Evolutionary conservation across 1,139 yeast genomes (phyloP).

Genomic region (Hyphopichia burtonii): DNA sequence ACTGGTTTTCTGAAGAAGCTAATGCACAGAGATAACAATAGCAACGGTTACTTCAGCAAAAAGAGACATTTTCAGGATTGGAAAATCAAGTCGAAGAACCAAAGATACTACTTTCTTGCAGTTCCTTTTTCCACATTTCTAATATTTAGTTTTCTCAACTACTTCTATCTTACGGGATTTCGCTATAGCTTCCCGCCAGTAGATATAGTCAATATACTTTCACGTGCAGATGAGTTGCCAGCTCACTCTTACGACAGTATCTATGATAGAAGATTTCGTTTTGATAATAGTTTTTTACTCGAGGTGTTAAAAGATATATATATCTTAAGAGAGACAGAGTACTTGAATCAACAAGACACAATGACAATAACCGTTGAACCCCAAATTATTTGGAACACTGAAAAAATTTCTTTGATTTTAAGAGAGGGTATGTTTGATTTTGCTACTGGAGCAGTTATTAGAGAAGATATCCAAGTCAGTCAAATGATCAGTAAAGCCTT

Average conservation of each 20-base stretch:
- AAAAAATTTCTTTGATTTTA: constrained; percentile 11
- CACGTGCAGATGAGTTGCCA: constrained; percentile 3
- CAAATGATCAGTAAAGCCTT: neutral
- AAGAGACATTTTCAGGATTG: neutral
- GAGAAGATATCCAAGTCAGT: constrained; percentile 1
- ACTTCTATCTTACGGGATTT: constrained; percentile 6
- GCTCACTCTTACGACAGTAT: constrained; percentile 3
- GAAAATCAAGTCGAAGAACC: constrained; percentile 2
- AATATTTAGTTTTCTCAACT: constrained; percentile 7
- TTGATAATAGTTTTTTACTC: constrained; percentile 7
- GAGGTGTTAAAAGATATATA: constrained; percentile 18
- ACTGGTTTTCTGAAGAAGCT: too few species aligned
- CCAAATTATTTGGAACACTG: constrained; percentile 9
- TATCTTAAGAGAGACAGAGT: constrained; percentile 18
- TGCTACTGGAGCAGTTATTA: constrained; percentile 2
- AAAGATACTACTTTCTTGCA: constrained; percentile 1
- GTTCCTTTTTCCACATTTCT: constrained; percentile 3
- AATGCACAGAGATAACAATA: neutral
- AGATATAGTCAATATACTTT: constrained; percentile 17
- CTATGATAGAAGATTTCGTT: constrained; percentile 4
- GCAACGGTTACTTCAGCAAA: neutral
- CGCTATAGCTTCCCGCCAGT: constrained; percentile 13
- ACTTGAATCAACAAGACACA: constrained; percentile 13
- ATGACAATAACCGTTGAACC: constrained; percentile 21
- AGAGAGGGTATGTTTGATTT: constrained; percentile 18